Base-by-base conservation (phyloP, 768 basidiomycete genomes). In the Podaxis pistillaris region DNA sequence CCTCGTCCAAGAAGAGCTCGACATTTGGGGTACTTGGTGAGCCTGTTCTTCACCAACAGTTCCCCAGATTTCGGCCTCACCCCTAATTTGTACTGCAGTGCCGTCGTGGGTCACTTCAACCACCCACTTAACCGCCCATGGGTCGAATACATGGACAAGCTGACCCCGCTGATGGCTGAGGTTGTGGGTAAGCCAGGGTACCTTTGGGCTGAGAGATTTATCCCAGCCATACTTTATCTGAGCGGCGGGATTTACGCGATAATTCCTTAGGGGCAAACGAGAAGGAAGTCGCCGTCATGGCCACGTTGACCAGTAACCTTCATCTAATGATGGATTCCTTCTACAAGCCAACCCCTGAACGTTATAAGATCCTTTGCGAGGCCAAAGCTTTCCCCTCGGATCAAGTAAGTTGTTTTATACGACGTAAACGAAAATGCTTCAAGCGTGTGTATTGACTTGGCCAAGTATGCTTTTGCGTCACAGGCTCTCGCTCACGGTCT, bases 291-390 rank as follows among this genome's bases (percentile, higher is more conserved):
- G 94, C 92, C 17, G 94, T 93, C 75, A 98, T 98, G 88, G 88
- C 92, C 73, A 94, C 94, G 55, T 77, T 98, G 73, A 99, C 97
- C 51, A 87, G 88, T 68, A 99, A 99, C 79, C 83, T 99, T 62
- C 95, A 99, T 79, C 86, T 96, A 64, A 88, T 97, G 86, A 92
- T 98, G 87, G 84, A 87, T 71, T 87, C 88, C 26, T 98, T 99
- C 77, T 98, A 98, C 77, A 88, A 90, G 63, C 97, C 97, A 19
- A 94, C 91, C 28, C 70, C 83, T 58, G 81, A 81, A 66, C 87
- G 95, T 57, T 94, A 84, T 81, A 98, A 96, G 82, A 94, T 99
- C 72, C 79, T 99, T 62, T 96, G 93, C 77, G 97, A 99, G 79
- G 86, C 87, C 46, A 89, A 84, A 63, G 95, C 96, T 1, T 99